Evolutionary conservation across 2,329 filamentous ascomycete genomes (phyloP), one percentile per base, ranked within the genome.

Genomic region (Trichoderma citrinoviride): DNA sequence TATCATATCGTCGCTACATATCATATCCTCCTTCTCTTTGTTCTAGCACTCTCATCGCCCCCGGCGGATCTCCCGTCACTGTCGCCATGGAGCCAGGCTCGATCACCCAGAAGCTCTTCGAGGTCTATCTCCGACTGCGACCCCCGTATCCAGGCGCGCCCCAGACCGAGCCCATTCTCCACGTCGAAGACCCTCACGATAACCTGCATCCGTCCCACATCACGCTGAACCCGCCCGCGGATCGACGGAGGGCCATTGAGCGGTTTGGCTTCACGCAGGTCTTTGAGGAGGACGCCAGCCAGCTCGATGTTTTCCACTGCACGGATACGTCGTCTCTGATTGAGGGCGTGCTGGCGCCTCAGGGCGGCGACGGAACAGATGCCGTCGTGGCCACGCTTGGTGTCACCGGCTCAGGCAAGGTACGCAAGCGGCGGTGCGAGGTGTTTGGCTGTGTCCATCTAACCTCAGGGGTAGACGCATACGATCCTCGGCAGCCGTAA

Each of bases 381-480:
- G 93, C 92, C 10, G 80, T 98, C 64, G 81, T 99, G 61, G 95
- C 95, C 33, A 98, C 95, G 7, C 78, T 99, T 65, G 95, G 95
- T 17, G 93, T 97, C 49, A 97, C 94, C 7, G 95, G 95, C 14
- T 97, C 93, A 56, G 95, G 95, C 76, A 99, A 99, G 88, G 94
- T 96, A 71, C 37, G 53, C 15, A 54, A 19, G 17, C 8, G 17
- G 29, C 3, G 15, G 46, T 37, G 25, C 33, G 21, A 44, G 23
- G 21, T 43, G 41, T 53, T 10, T 27, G 33, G 25, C n/a, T 23
- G 41, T 43, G n/a, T 21, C 47, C 29, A 15, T 52, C 57, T 61
- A 33, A 53, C 23, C 21, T 23, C 3, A 37, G 21, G 23, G 37
- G 54, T 73, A 97, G 94, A 96, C 92, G 68, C 94, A 99, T 76